Percentiles rank a stretch among this genome's conserved stretches.
Conservation (phyloP, 257 asterid genomes). For the Solanum okadae region DNA sequence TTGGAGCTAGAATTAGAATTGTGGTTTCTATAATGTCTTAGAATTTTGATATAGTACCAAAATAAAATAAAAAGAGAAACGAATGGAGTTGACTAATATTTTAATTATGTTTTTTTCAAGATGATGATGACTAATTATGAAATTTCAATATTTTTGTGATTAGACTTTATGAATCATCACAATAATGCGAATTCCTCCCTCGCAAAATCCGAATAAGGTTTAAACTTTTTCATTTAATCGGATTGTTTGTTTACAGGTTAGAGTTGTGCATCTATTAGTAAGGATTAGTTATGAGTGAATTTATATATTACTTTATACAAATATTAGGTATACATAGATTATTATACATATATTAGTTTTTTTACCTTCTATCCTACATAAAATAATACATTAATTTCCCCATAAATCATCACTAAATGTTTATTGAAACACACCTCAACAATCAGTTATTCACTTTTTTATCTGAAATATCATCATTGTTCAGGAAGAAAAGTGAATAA, state of each 20-base stretch:
- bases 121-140: no score
- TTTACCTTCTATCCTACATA: no score
- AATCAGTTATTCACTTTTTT: no score
- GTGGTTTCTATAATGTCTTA: background rate
- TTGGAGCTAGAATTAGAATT: background rate
- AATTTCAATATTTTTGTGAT: background rate
- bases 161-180: background rate
- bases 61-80: background rate
- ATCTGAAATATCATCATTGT: no score
- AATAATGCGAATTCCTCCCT: background rate
- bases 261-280: background rate
- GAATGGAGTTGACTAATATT: background rate
- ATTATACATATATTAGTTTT: no score
- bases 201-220: background rate
- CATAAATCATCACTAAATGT: no score
- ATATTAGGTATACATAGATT: no score
- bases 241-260: rapidly evolving
- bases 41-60: background rate
- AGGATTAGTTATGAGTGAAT: background rate
- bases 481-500: no score
- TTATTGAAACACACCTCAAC: no score
- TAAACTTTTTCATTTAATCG: no score
- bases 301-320: no score
- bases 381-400: no score
- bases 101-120: background rate